Base-by-base conservation (phyloP, 2,329 filamentous ascomycete species). In the Calonectria leucothoes region DNA sequence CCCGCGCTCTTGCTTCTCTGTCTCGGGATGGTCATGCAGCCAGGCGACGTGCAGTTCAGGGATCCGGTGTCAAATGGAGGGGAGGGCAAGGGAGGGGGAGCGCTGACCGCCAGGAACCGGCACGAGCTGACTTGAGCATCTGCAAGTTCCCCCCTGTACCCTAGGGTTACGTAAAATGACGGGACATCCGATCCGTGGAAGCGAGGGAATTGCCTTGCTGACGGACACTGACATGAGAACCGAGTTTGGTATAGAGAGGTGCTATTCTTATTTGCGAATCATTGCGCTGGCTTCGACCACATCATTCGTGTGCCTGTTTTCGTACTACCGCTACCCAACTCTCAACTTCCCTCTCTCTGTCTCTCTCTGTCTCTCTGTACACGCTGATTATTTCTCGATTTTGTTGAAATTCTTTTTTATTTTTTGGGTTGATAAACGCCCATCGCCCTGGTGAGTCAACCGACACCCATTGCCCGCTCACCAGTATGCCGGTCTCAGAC, bases 401-500 rank as follows among this genome's bases (percentile, higher is more conserved):
- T 70, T 37, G 51, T 63, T 61, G 27, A 66, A 23, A 4, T 31
- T 69, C 33, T 69, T 35, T 57, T 33, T 55, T 23, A 17, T 52
- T 27, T 15, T 51, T 29, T 52, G 20, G n/a, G n/a, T 61, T 61
- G 55, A 35, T 27, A 61, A 61, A 39, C 7, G 55, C 55, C 31
- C 33, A 39, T 37, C 55, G 39, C 39, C 69, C 27, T 45, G 33
- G 37, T 72, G 55, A 48, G 49, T 27, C 23, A 37, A 52, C 33
- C 27, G 39, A 42, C 25, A 15, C 61, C 31, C 6, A 51, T 51
- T 52, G 23, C 17, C 42, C 48, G 59, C 61, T 65, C 88, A 91
- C 90, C 90, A 92, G 81, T 92, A 92, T 25, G 89, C 85, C 68
- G 91, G 90, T 75, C 91, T 86, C 78, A 93, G 82, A 23, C 91